phyloP scores from a whole-genome alignment of 2,329 filamentous ascomycete genomes.

The Cytospora leucostoma region DNA sequence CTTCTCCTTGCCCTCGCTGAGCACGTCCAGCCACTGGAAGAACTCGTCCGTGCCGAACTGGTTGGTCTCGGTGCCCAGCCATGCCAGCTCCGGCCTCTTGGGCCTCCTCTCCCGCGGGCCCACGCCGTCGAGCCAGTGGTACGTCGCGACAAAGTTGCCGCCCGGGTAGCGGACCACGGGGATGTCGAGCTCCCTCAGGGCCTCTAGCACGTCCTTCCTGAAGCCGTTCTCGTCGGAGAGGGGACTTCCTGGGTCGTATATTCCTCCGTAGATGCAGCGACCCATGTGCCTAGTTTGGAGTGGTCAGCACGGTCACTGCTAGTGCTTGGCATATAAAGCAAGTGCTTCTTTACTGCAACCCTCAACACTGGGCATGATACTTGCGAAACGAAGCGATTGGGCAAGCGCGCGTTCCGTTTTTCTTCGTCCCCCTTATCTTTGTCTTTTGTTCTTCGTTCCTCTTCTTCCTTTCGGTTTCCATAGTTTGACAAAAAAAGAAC shows the following conservation, averaged over 20 bases:
- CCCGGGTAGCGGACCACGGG: slow-evolving; percentile 81
- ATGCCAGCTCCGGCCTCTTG: slow-evolving; percentile 70
- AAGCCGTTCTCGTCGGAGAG: slow-evolving; percentile 76
- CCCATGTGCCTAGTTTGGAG: slow-evolving; percentile 71
- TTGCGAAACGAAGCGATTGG: too few relatives aligned
- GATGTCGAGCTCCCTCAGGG: slow-evolving; percentile 71
- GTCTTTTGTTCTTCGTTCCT: too few relatives aligned
- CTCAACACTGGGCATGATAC: too few relatives aligned
- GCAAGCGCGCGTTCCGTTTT: too few relatives aligned
- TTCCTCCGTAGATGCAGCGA: slow-evolving; percentile 82
- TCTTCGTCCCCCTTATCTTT: too few relatives aligned
- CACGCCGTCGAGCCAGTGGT: slow-evolving; percentile 79
- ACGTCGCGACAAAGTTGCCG: slow-evolving; percentile 82
- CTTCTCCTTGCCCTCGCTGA: slow-evolving; percentile 60
- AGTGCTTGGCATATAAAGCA: not conserved
- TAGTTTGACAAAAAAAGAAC: not conserved
- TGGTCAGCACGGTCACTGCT: slow-evolving; percentile 4
- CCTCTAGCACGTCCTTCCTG: slow-evolving; percentile 74
- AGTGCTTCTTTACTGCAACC: not conserved
- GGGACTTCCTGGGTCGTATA: slow-evolving; percentile 75
- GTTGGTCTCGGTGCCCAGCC: slow-evolving; percentile 76
- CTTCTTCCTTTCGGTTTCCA: too few relatives aligned
- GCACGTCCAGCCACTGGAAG: slow-evolving; percentile 74
- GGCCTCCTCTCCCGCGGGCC: slow-evolving; percentile 72
- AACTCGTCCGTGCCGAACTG: slow-evolving; percentile 86